Conservation (phyloP, 1,284 basidiomycete species). For the Afroboletus lepidellus region DNA sequence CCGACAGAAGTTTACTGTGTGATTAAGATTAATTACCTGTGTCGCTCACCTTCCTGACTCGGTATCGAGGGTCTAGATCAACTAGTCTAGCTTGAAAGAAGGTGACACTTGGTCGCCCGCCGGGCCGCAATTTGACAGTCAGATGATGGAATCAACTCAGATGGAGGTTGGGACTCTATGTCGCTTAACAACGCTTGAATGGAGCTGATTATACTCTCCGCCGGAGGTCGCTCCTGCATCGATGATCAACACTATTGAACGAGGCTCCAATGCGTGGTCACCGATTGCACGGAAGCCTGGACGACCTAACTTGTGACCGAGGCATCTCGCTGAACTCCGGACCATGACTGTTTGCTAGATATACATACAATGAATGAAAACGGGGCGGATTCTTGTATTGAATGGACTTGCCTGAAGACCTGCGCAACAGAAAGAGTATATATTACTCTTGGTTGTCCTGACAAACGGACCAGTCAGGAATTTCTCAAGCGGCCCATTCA, state of each 20-base stretch:
- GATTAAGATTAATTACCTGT: background rate
- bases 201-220: background rate
- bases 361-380: background rate
- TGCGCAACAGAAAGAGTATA: background rate
- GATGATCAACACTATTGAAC: background rate
- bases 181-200: background rate
- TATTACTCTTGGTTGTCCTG: background rate
- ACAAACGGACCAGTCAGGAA: background rate
- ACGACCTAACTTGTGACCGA: background rate
- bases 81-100: no score
- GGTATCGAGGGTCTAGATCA: no score
- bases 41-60: no score
- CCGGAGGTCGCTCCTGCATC: background rate
- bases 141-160: no score
- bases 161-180: no score
- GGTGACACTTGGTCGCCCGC: no score
- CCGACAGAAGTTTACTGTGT: background rate
- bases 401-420: background rate
- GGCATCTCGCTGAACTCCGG: background rate
- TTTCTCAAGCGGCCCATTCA: background rate
- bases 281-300: background rate
- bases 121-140: no score
- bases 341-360: background rate
- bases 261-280: background rate
- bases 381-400: rapidly evolving